A percentile compares a stretch with the other conserved stretches of the same genome.
These are phyloP conservation scores for Pichia nanzhaoensis DNA, from an alignment of 805 yeast genomes.

Conservation along the genomic window DNA sequence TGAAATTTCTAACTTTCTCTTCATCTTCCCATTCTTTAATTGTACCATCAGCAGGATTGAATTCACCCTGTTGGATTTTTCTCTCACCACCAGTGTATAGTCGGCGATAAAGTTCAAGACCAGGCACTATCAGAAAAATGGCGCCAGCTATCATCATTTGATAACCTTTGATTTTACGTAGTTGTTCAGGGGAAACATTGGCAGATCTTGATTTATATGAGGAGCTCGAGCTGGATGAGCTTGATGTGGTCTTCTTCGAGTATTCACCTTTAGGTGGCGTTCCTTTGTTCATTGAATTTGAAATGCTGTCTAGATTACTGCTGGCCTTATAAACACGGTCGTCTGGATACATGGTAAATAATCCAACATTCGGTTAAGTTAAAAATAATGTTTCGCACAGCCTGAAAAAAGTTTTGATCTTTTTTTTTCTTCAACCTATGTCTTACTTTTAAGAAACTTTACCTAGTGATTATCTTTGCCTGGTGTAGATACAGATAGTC, in stretches of 20 bases:
- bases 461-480: too few relatives aligned
- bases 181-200: constrained; percentile 18
- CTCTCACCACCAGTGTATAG: constrained; percentile 36
- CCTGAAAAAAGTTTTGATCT: background rate
- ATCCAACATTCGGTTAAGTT: too few relatives aligned
- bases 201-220: constrained; percentile 12
- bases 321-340: too few relatives aligned
- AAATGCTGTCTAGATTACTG: too few relatives aligned
- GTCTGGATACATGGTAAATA: too few relatives aligned
- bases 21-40: constrained; percentile 37
- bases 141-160: constrained; percentile 30
- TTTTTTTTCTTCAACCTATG: background rate
- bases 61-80: constrained; percentile 40
- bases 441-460: too few relatives aligned
- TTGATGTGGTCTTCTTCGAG: background rate
- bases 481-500: background rate
- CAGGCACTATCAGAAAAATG: constrained; percentile 26
- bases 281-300: background rate
- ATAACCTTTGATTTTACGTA: constrained; percentile 21
- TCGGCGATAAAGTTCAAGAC: constrained; percentile 29
- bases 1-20: constrained; percentile 34
- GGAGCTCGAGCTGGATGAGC: background rate
- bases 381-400: too few relatives aligned
- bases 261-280: constrained; percentile 2
- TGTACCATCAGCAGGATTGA: constrained; percentile 37